A percentile compares a stretch with the other conserved stretches of the same genome.
phyloP scores from a whole-genome alignment of 208 protist species.

The Angomonas deanei region DNA sequence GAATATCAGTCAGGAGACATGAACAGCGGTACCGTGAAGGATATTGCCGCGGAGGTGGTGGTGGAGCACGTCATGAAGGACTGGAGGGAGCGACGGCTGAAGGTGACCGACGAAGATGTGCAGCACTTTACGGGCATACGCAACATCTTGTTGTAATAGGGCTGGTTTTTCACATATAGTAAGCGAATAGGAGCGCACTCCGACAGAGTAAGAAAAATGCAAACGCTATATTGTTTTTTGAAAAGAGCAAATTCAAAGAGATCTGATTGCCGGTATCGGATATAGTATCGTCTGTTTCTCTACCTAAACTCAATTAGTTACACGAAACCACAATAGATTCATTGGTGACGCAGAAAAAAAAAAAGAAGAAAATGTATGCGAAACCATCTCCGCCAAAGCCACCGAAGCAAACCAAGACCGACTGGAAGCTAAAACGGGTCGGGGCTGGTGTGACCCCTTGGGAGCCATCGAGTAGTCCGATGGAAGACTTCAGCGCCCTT shows the following conservation, averaged over 20 bases:
- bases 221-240: too few relatives aligned
- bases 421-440: neutral
- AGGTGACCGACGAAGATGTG: conserved; percentile 71
- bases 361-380: neutral
- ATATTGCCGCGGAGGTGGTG: conserved; percentile 59
- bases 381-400: neutral
- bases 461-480: neutral
- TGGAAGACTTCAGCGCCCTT: neutral
- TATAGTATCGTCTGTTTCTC: too few relatives aligned
- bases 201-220: neutral
- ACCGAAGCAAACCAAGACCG: neutral
- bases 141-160: conserved; percentile 61
- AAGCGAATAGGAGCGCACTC: neutral
- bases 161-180: neutral
- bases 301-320: too few relatives aligned
- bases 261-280: too few relatives aligned
- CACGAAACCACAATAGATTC: neutral
- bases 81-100: conserved; percentile 52
- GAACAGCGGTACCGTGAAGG: conserved; percentile 81
- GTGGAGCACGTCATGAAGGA: conserved; percentile 53
- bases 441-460: neutral
- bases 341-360: neutral
- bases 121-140: conserved; percentile 59
- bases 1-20: conserved; percentile 58
- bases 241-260: too few relatives aligned